Percentiles rank a stretch among this genome's conserved stretches.
phyloP scores from a whole-genome alignment of 148 eudicot species.

The Chenopodium album region DNA sequence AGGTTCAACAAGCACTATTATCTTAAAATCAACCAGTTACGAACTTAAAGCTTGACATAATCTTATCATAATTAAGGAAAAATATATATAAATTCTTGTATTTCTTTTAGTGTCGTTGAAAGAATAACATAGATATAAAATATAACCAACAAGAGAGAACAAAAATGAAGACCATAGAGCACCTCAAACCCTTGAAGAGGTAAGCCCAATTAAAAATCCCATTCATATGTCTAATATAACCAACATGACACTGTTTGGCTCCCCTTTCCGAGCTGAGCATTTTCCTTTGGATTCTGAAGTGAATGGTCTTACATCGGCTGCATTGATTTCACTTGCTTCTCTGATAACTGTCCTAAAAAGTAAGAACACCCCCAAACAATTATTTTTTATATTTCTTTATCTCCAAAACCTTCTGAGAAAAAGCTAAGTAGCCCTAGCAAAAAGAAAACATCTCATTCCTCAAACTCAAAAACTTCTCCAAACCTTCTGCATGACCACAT shows the following conservation, averaged over 20 bases:
- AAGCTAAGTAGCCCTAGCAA: neutral
- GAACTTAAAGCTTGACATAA: neutral
- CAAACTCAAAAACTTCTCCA: neutral
- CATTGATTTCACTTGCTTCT: neutral
- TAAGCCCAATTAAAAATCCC: too few species aligned
- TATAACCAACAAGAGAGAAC: too few species aligned
- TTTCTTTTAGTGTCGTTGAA: too few species aligned
- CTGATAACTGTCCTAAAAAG: too few species aligned
- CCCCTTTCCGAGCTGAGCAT: neutral
- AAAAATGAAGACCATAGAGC: neutral
- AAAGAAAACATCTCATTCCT: neutral
- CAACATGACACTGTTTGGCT: neutral
- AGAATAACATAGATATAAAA: too few species aligned
- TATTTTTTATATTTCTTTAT: neutral
- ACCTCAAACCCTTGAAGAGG: neutral
- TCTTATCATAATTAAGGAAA: too few species aligned
- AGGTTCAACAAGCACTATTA: neutral
- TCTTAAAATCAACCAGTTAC: neutral
- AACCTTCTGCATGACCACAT: neutral
- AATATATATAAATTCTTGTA: too few species aligned
- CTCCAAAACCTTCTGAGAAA: neutral
- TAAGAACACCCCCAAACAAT: too few species aligned
- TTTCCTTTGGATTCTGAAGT: neutral
- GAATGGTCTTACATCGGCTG: neutral
- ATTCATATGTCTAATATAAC: too few species aligned